Evolutionary conservation across 306 rosid genomes (phyloP).

Genomic region (Acacia melanoxylon): DNA sequence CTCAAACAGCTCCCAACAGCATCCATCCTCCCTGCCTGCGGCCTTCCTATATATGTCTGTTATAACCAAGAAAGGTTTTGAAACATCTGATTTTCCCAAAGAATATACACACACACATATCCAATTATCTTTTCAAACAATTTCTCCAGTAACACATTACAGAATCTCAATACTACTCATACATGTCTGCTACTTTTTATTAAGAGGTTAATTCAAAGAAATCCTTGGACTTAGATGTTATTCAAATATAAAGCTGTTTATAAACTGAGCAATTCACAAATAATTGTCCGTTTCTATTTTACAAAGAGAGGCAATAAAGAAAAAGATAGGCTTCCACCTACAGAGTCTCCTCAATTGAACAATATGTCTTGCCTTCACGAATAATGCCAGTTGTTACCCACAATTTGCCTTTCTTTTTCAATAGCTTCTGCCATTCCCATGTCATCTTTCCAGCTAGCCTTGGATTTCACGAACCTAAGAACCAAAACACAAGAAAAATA

Average conservation of each 20-base stretch:
- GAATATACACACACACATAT: neutral
- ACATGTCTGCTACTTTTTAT: neutral
- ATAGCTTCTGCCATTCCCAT: constrained; percentile 67
- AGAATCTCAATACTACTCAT: neutral
- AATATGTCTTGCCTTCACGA: constrained; percentile 58
- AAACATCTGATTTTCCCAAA: constrained; percentile 4
- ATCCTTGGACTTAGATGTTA: neutral
- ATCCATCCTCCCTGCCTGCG: constrained; percentile 41
- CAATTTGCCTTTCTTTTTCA: constrained; percentile 63
- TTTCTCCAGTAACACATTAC: constrained; percentile 1
- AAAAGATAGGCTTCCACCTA: constrained; percentile 47
- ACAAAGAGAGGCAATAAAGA: neutral
- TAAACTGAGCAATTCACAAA: neutral
- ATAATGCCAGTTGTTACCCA: constrained; percentile 77
- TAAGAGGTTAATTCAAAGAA: neutral
- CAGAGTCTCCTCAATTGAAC: constrained; percentile 79
- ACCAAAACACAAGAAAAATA: neutral
- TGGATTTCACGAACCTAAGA: constrained; percentile 53
- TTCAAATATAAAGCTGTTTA: neutral
- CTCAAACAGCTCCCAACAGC: constrained; percentile 77
- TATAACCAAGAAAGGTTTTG: constrained; percentile 14
- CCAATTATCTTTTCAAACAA: neutral
- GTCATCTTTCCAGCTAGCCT: constrained; percentile 57
- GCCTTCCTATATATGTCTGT: constrained; percentile 55
- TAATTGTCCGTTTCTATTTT: constrained; percentile 9